phyloP scores from a whole-genome alignment of 2,329 filamentous ascomycete species.

The Aspergillus glaucus region DNA sequence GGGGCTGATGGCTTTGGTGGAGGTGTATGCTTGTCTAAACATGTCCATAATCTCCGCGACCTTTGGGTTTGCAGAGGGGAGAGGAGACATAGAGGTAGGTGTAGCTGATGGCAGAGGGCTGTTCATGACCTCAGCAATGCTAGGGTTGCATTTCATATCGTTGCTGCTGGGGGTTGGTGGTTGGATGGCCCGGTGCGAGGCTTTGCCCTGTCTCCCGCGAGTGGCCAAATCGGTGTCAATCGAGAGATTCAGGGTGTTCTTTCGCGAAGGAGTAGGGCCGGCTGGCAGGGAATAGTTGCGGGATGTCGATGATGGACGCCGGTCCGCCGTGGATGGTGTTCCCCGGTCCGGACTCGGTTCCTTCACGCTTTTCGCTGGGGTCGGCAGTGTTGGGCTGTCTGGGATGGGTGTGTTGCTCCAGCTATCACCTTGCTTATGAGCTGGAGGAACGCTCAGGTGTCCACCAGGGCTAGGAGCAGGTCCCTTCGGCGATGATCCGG shows the following conservation, averaged over 20 bases:
- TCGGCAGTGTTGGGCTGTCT: conserved; percentile 30
- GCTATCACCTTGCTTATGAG: conserved; percentile 24
- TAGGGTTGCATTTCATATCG: conserved; percentile 23
- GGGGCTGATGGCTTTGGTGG: conserved; percentile 21
- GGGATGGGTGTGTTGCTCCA: conserved; percentile 29
- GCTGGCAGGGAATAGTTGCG: conserved; percentile 9
- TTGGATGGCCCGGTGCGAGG: conserved; percentile 30
- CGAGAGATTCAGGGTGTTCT: conserved; percentile 35
- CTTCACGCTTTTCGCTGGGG: conserved; percentile 6
- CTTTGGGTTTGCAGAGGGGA: conserved; percentile 24
- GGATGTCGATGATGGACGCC: conserved; percentile 9
- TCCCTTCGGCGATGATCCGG: conserved; percentile 7
- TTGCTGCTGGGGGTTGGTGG: conserved; percentile 28
- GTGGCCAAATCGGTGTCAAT: conserved; percentile 36
- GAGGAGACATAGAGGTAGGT: conserved; percentile 17
- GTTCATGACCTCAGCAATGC: conserved; percentile 38
- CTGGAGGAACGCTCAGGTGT: conserved; percentile 25
- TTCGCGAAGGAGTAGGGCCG: conserved; percentile 21
- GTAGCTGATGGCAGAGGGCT: conserved; percentile 29
- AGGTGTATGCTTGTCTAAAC: conserved; percentile 33
- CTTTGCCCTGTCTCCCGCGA: conserved; percentile 24
- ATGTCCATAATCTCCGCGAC: conserved; percentile 37
- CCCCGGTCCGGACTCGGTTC: conserved; percentile 4
- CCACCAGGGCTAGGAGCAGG: conserved; percentile 9
- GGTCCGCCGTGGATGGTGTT: conserved; percentile 7